These are phyloP conservation scores for Somion occarium DNA, from an alignment of 1,284 basidiomycete genomes.

Conservation along the genomic window DNA sequence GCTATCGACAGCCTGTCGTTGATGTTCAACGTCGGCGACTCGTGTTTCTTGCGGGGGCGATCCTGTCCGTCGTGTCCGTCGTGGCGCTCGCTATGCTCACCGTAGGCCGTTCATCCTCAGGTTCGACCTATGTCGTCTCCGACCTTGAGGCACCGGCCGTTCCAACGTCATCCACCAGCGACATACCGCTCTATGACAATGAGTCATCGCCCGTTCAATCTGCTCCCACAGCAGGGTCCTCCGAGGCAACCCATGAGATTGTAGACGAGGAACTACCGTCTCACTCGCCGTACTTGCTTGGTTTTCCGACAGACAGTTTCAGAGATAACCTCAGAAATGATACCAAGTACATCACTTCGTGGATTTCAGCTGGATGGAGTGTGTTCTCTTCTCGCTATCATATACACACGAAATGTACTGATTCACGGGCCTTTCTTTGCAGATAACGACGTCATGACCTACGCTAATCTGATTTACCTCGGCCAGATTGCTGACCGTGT, in stretches of 20 bases:
- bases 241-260: background rate
- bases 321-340: constrained; percentile 55
- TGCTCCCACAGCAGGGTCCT: background rate
- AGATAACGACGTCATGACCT: constrained; percentile 72
- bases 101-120: constrained; percentile 17
- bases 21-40: constrained; percentile 18
- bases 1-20: constrained; percentile 10
- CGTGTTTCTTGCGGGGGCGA: constrained; percentile 20
- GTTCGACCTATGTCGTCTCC: constrained; percentile 14
- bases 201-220: background rate
- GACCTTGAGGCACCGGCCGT: background rate
- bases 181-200: background rate
- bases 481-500: constrained; percentile 59
- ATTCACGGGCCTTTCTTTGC: constrained; percentile 8
- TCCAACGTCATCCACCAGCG: background rate
- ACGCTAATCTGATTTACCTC: constrained; percentile 68
- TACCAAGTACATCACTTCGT: constrained; percentile 61
- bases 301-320: constrained; percentile 51
- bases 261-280: background rate
- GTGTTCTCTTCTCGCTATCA: constrained; percentile 15
- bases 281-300: constrained; percentile 30
- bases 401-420: background rate
- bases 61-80: constrained; percentile 32
- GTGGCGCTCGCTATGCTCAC: constrained; percentile 26
- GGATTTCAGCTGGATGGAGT: constrained; percentile 72